Evolutionary conservation across 2,329 filamentous ascomycete species (phyloP), one percentile per base, ranked within the genome.

Genomic region (Fusarium lateritium): DNA sequence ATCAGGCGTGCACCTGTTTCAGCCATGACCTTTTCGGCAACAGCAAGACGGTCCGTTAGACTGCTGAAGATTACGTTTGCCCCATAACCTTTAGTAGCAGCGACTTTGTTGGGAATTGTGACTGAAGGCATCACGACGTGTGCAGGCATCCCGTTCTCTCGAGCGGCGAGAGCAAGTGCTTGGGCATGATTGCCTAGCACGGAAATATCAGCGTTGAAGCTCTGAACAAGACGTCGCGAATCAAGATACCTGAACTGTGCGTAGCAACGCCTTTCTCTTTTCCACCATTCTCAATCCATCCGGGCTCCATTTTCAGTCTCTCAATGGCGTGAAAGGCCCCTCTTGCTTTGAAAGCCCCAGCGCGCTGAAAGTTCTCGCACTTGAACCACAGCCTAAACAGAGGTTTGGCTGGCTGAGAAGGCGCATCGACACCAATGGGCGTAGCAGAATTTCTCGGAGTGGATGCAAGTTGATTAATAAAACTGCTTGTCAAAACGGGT

Each of bases 121-220:
- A 56, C 50, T 13, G 53, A 56, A 5, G 53, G 53, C 53, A 56
- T 56, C 8, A 56, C 53, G 2, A 56, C 53, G 15, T 56, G 43
- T 7, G 53, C 43, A 31, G 53, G 53, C 24, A 56, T 56, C 6
- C 15, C 33, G 10, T 56, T 56, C 8, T 56, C 53, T 13, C 34
- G 24, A 3, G 53, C 53, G 1, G 43, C 53, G 15, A 56, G 6
- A 13, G 53, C 53, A 19, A 56, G 33, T 8, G 53, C 53, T 24
- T 56, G 53, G 9, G 53, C 53, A 40, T 56, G 53, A 2, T 56
- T 56, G 3, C 53, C 53, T 56, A 34, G 5, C 3, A 26, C 19
- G 2, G 2, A 5, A 26, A 26, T 6, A 26, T 26, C 10, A 19
- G 4, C 17, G 6, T 53, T 6, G 5, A 8, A 44, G 39, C 15